Evolutionary conservation across 2,329 filamentous ascomycete genomes (phyloP), one percentile per base, ranked within the genome.

Genomic region (Phoma sp.): DNA sequence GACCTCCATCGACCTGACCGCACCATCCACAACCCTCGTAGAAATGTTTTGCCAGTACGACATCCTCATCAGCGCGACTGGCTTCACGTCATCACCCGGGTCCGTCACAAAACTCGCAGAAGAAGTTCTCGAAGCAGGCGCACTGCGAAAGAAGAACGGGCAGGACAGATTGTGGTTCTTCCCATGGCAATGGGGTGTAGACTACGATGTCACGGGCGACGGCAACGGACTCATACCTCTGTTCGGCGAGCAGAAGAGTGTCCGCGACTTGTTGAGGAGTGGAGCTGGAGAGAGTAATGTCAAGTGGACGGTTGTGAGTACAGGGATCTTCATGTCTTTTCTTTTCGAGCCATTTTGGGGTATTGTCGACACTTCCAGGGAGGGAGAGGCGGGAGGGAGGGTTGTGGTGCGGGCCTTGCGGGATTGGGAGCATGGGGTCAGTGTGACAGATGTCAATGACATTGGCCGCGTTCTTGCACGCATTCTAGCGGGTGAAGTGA

Each of bases 161-260:
- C 14, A 43, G 2, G 12, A 25, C 6, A 25, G 12, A 25, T 12
- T 51, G 2, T 69, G 69, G 66, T 91, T 82, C 65, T 80, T 91
- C 15, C 88, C 88, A 0, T 91, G 88, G 88, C 88, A 91, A 69
- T 91, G 87, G 68, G 88, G 88, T 1, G 83, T 90, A 20, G 86
- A 91, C 66, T 91, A 91, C 72, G 87, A 91, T 51, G 68, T 76
- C 23, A 84, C 90, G 14, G 86, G 20, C 0, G 66, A 69, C 0
- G 69, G 76, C 0, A 82, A 83, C 0, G 84, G 82, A 21, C 77
- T 83, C 36, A 87, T 89, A 70, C 82, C 85, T 28, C 66, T 91
- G 12, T 91, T 90, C 61, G 86, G 87, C 53, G 87, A 89, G 77
- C 87, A 90, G 74, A 75, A 87, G 0, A 78, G 26, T 37, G 67